Conservation (phyloP, 2,329 filamentous ascomycete species). For the Diaporthe batatas region DNA sequence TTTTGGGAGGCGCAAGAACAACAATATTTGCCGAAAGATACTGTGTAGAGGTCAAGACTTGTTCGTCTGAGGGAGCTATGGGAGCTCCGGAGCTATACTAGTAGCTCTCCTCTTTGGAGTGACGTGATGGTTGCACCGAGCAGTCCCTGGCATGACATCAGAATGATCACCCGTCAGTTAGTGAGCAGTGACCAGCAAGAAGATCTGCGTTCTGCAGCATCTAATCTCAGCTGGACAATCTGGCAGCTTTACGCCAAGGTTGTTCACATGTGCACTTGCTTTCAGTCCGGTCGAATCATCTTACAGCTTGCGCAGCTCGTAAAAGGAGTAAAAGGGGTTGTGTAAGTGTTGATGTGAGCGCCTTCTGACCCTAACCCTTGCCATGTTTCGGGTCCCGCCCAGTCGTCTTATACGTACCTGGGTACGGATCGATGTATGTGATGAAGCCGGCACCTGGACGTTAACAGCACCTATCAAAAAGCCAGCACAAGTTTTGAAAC, state of each 20-base stretch:
- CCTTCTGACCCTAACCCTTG: background rate
- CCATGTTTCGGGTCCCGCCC: rapidly evolving
- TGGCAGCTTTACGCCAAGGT: background rate
- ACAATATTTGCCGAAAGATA: too few relatives aligned
- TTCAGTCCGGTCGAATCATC: background rate
- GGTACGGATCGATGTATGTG: too few relatives aligned
- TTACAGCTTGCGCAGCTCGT: too few relatives aligned
- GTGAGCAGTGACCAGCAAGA: background rate
- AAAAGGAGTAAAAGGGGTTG: too few relatives aligned
- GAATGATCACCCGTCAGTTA: conserved; percentile 32
- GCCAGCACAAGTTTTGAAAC: too few relatives aligned
- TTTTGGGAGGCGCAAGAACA: background rate
- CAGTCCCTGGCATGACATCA: conserved; percentile 38
- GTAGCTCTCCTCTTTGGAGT: conserved; percentile 26
- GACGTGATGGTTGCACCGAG: conserved; percentile 37
- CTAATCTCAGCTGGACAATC: background rate
- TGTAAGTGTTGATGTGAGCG: too few relatives aligned
- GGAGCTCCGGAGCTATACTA: conserved; percentile 28
- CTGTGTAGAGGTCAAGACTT: background rate
- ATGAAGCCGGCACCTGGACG: too few relatives aligned
- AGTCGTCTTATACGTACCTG: too few relatives aligned
- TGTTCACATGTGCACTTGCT: background rate
- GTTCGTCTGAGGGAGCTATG: background rate
- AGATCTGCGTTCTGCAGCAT: background rate
- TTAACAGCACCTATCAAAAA: too few relatives aligned